A percentile compares a stretch with the other conserved stretches of the same genome.
phyloP scores from a whole-genome alignment of 2,329 filamentous ascomycete genomes.

The Truncatella angustata region DNA sequence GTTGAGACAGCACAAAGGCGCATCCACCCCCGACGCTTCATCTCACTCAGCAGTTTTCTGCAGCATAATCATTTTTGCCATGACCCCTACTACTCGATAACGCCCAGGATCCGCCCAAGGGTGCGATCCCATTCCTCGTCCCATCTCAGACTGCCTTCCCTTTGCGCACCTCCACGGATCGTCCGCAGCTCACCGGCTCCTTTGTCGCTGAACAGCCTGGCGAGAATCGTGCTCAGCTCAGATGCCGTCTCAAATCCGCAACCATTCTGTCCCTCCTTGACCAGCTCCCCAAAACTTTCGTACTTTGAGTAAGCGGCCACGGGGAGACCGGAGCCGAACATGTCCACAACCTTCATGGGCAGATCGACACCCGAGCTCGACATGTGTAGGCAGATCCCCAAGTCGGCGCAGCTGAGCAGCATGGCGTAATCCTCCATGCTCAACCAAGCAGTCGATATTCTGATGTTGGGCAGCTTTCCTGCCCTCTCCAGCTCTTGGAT shows the following conservation, averaged over 20 bases:
- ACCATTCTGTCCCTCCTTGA: slow-evolving; percentile 83
- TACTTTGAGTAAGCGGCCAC: slow-evolving; percentile 85
- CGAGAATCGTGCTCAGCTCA: slow-evolving; percentile 63
- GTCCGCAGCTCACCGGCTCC: slow-evolving; percentile 52
- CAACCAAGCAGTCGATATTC: slow-evolving; percentile 81
- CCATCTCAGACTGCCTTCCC: slow-evolving; percentile 79
- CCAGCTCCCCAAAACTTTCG: slow-evolving; percentile 86
- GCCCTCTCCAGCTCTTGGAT: slow-evolving; percentile 60
- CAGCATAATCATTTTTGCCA: too few species aligned
- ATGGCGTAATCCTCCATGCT: slow-evolving; percentile 79
- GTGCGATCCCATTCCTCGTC: slow-evolving; percentile 90
- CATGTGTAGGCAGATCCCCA: slow-evolving; percentile 89
- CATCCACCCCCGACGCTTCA: too few species aligned
- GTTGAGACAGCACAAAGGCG: too few species aligned
- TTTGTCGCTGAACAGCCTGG: slow-evolving; percentile 57
- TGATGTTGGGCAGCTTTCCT: slow-evolving; percentile 66
- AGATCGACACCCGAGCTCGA: slow-evolving; percentile 93
- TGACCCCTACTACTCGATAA: slow-evolving; percentile 24
- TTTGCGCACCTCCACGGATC: slow-evolving; percentile 67
- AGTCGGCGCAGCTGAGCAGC: slow-evolving; percentile 79
- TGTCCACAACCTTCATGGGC: slow-evolving; percentile 99
- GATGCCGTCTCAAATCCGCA: slow-evolving; percentile 74
- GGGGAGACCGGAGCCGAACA: slow-evolving; percentile 93
- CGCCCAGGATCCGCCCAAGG: slow-evolving; percentile 68
- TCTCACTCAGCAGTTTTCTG: too few species aligned